Conservation (phyloP, 768 basidiomycete species). For the Gloeostereum incarnatum region DNA sequence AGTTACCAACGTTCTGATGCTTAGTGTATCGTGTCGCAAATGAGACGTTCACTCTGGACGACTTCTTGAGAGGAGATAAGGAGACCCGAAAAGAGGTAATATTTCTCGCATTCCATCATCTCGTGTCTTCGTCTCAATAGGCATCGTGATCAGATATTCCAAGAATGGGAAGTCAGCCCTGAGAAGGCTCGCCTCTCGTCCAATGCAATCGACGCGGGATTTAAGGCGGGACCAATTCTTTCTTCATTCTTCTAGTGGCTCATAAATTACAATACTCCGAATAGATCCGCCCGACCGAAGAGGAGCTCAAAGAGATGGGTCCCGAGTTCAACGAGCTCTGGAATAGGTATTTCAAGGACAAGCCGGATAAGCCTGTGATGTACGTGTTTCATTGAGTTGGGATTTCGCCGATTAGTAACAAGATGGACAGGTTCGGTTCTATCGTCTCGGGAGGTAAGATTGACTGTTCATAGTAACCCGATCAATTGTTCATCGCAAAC, state of each 20-base stretch:
- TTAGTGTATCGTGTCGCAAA: constrained; percentile 60
- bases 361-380: constrained; percentile 75
- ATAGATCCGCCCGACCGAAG: constrained; percentile 60
- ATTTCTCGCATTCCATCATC: not conserved
- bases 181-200: constrained; percentile 62
- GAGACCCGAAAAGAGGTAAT: constrained; percentile 45
- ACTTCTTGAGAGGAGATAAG: constrained; percentile 62
- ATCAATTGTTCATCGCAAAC: not conserved
- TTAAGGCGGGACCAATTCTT: constrained; percentile 35
- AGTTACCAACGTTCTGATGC: constrained; percentile 4
- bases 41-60: constrained; percentile 52
- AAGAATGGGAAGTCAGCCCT: constrained; percentile 57
- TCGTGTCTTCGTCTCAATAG: not conserved
- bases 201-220: constrained; percentile 68
- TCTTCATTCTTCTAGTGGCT: not conserved
- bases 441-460: constrained; percentile 49
- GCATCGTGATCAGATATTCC: constrained; percentile 29
- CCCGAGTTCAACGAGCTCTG: constrained; percentile 64
- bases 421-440: constrained; percentile 39
- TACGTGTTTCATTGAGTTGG: constrained; percentile 14
- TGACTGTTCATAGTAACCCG: not conserved
- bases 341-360: constrained; percentile 69
- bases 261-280: not conserved
- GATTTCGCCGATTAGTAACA: constrained; percentile 5
- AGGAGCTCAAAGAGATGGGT: constrained; percentile 71